phyloP scores from a whole-genome alignment of 352 stramenopile species.

The Pythium brachiatum region DNA sequence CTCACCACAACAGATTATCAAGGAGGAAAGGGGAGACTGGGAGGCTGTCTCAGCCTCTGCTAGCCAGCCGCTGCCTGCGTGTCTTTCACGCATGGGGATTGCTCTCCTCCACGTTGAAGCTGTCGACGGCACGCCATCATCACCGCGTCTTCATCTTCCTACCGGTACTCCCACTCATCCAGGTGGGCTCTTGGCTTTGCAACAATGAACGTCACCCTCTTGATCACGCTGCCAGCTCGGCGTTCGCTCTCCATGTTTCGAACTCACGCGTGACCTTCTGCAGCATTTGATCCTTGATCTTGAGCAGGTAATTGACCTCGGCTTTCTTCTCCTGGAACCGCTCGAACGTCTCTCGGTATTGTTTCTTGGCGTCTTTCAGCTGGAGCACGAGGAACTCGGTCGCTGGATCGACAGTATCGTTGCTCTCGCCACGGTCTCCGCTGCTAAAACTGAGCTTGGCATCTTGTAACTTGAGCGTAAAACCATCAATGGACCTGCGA shows the following conservation, averaged over 20 bases:
- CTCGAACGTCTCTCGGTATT: constrained; percentile 46
- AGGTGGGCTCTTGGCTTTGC: too few relatives aligned
- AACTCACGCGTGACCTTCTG: constrained; percentile 51
- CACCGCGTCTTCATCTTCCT: not conserved
- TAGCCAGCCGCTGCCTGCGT: not conserved
- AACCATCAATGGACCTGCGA: constrained; percentile 47
- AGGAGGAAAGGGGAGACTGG: too few relatives aligned
- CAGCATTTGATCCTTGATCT: constrained; percentile 68
- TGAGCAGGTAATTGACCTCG: constrained; percentile 48
- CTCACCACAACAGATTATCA: not conserved
- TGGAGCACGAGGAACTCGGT: constrained; percentile 34
- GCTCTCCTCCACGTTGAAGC: too few relatives aligned
- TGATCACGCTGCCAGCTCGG: constrained; percentile 4
- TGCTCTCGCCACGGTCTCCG: not conserved
- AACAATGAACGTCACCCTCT: not conserved
- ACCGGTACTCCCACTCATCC: not conserved
- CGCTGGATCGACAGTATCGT: not conserved
- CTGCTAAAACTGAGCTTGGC: constrained; percentile 7
- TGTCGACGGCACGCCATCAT: too few relatives aligned
- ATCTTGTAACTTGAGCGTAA: constrained; percentile 40
- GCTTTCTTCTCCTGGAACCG: constrained; percentile 52
- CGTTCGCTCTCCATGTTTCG: constrained; percentile 35
- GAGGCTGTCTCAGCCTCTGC: not conserved
- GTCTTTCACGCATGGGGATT: not conserved
- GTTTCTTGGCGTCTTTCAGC: constrained; percentile 60